Evolutionary conservation across 2,329 filamentous ascomycete species (phyloP), one percentile per base, ranked within the genome.

Genomic region (Leptographium lundbergii): DNA sequence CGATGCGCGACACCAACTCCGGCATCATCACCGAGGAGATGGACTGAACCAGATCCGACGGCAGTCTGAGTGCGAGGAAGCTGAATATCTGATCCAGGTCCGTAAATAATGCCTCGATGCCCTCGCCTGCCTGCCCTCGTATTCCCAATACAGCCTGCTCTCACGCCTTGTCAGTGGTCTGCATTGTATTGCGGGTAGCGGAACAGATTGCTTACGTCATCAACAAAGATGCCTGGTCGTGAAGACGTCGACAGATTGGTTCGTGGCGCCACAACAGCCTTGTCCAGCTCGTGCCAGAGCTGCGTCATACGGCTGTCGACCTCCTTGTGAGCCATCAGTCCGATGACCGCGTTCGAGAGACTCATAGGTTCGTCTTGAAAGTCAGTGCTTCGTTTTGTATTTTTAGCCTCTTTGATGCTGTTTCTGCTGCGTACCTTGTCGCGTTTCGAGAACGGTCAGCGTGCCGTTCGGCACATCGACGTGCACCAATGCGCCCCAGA

Each of bases 21-120:
- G 85, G 84, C 69, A 96, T 81, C 69, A 96, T 81, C 10, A 82
- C 79, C 14, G 79, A 75, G 0, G 88, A 87, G 1, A 96, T 73
- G 1, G 81, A 77, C 54, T 76, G 73, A 1, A 84, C 69, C 6
- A 87, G 73, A 34, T 82, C 77, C 11, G 72, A 59, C 0, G 84
- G 82, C 0, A 87, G 69, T 50, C 73, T 74, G 22, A 73, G 67
- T 4, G 77, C 73, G 2, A 86, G 69, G 64, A 81, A 85, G 1
- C 68, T 65, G 55, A 85, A 73, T 1, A 81, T 67, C 4, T 67
- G 71, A 60, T 77, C 73, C 5, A 87, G 69, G 62, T 86, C 82
- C 4, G 68, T 63, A 45, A 86, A 77, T 0, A 86, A 70, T 0
- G 76, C 71, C 32, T 78, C 71, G 10, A 83, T 72, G 0, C 74